Evolutionary conservation across 352 stramenopile species (phyloP), one percentile per base, ranked within the genome.

Genomic region (Pilasporangium apinafurcum): DNA sequence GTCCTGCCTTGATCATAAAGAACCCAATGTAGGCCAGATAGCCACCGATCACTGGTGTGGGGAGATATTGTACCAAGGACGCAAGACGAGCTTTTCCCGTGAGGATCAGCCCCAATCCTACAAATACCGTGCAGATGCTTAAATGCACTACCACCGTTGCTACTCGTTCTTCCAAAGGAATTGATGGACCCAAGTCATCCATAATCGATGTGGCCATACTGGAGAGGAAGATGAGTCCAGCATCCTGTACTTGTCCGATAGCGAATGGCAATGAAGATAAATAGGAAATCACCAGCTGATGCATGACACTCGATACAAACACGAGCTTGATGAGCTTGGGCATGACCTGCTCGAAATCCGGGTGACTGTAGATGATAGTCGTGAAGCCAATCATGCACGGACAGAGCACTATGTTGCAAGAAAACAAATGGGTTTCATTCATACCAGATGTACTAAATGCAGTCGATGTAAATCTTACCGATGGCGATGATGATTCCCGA

Each of bases 21-120:
- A 97, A 98, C 1, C 96, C 96, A 32, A 98, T 97, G 50, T 92
- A 97, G 17, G 93, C 95, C 30, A 99, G 70, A 70, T 99, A 99
- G 6, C 96, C 95, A 12, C 69, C 95, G 20, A 98, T 85, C 7
- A 98, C 96, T 26, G 85, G 92, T 22, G 95, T 96, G 3, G 96
- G 96, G 10, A 99, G 68, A 44, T 98, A 91, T 59, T 98, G 93
- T 8, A 98, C 93, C 22, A 97, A 81, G n/a, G 76, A 88, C 24
- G 95, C 95, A 22, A 99, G 68, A 32, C 67, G 56, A 38, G 73
- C 72, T 47, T 86, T 92, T 7, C 94, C 95, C 24, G 97, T 80
- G 12, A 93, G 48, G 18, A 98, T 85, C 12, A 99, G 65, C 4
- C 85, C 78, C 2, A 92, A n/a, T 7, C 96, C 96, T 1, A 99